A percentile compares a stretch with the other conserved stretches of the same genome.
These are phyloP conservation scores for Sporothrix protearum DNA, from an alignment of 2,329 filamentous ascomycete genomes.

Conservation along the genomic window DNA sequence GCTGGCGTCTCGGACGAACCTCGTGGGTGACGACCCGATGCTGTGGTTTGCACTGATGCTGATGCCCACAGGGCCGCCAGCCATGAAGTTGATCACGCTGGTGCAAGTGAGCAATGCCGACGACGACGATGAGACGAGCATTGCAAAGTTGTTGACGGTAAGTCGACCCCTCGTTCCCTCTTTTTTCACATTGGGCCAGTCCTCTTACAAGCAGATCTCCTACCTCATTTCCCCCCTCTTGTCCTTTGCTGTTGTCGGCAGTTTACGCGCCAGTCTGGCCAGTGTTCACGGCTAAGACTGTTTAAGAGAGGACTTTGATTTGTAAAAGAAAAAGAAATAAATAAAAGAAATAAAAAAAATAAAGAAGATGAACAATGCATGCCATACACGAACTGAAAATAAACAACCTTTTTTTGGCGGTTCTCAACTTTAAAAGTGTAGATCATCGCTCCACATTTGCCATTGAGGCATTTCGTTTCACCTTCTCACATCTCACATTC, in stretches of 20 bases:
- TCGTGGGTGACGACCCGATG: conserved; percentile 57
- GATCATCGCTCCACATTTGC: no score
- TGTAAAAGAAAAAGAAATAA: no score
- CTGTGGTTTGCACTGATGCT: conserved; percentile 59
- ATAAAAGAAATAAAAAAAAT: no score
- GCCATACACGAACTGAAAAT: no score
- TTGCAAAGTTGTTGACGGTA: conserved; percentile 44
- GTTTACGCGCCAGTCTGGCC: conserved; percentile 35
- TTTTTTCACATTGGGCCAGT: not conserved
- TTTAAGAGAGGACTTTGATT: no score
- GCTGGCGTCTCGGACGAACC: conserved; percentile 49
- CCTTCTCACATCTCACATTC: no score
- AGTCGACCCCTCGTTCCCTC: conserved; percentile 25
- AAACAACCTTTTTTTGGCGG: no score
- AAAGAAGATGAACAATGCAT: no score
- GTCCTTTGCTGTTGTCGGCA: conserved; percentile 39
- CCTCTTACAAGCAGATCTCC: conserved; percentile 32
- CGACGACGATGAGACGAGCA: conserved; percentile 41
- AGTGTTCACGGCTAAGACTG: conserved; percentile 23
- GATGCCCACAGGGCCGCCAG: conserved; percentile 47
- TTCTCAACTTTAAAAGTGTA: no score
- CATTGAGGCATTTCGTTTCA: no score
- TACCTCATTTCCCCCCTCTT: conserved; percentile 40
- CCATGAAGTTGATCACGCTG: conserved; percentile 47
- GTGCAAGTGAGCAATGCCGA: conserved; percentile 43